These are phyloP conservation scores for Cotoneaster glaucophyllus DNA, from an alignment of 306 rosid species.

Conservation along the genomic window DNA sequence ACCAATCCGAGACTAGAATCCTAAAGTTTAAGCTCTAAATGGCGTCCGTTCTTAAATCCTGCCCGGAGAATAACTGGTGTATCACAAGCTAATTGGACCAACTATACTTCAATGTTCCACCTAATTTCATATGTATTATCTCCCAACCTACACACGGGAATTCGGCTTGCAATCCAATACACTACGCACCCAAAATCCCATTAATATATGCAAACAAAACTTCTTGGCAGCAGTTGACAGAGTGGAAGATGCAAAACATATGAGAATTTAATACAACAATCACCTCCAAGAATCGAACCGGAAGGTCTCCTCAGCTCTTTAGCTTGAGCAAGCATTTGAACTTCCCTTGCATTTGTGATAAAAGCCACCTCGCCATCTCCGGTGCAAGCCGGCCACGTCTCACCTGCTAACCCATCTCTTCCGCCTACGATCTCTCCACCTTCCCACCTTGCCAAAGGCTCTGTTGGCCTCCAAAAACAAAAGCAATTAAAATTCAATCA, in stretches of 20 bases:
- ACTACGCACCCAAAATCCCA: neutral
- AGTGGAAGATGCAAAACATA: neutral
- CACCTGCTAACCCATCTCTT: slow-evolving; percentile 54
- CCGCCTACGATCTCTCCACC: slow-evolving; percentile 56
- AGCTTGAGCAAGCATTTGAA: slow-evolving; percentile 25
- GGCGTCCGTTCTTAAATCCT: no score
- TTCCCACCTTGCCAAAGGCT: slow-evolving; percentile 63
- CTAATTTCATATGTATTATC: neutral
- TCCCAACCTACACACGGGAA: neutral
- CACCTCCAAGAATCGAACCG: slow-evolving; percentile 61
- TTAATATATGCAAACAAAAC: neutral
- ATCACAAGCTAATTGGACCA: no score
- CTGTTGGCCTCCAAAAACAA: slow-evolving; percentile 38
- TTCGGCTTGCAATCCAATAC: no score
- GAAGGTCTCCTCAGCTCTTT: slow-evolving; percentile 71
- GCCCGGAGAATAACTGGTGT: no score
- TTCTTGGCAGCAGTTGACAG: neutral
- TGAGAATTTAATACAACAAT: neutral
- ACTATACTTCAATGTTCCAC: neutral
- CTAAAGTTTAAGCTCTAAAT: no score
- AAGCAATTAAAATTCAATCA: no score
- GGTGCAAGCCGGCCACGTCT: slow-evolving; percentile 69
- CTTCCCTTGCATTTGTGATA: slow-evolving; percentile 70
- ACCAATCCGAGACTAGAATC: no score
- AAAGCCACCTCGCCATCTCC: slow-evolving; percentile 58